Base-by-base conservation (phyloP, 345 rosid species). In the Pugionium dolabratum region DNA sequence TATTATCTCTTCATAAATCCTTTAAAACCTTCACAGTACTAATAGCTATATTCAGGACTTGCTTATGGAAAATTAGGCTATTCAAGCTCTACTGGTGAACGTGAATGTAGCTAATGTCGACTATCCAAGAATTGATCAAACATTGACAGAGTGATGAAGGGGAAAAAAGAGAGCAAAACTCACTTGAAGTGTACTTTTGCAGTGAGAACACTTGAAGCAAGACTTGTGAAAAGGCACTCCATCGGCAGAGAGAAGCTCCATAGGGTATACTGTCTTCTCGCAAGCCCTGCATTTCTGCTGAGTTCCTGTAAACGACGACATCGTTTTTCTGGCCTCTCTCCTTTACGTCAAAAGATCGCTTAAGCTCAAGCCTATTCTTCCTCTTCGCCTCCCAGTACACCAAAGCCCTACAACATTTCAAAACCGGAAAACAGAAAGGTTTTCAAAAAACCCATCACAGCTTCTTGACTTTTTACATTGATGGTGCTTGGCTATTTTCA, bases 171-270 rank as follows among this genome's bases (percentile, higher is more conserved):
- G 39, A 43, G 29, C 0, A 11, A 44, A 31, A 45, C 63, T 32
- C 10, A 18, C 34, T 83, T 78, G 88, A 69, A 91, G 87, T 36
- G 64, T 78, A 45, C 91, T 88, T 69, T 84, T 85, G 90, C 97
- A 91, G 53, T 86, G 96, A 46, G 78, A 78, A 83, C 94, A 86
- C 72, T 81, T 88, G 88, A 91, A 91, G 81, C 97, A 91, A 36
- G 84, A 82, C 77, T 86, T 91, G 70, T 91, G 96, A 71, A 83
- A 91, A 33, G 86, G 33, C 84, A 82, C 67, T 29, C 94, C 97
- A 79, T 88, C 94, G 50, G 90, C 91, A 0, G 91, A 65, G 32
- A 88, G 58, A 81, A 86, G 72, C 55, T 91, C 96, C 29, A 79
- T 67, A 64, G 84, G 58, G 70, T 88, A 79, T 9, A 86, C 94